A percentile compares a stretch with the other conserved stretches of the same genome.
phyloP scores from a whole-genome alignment of 768 basidiomycete genomes.

The Boletus eberwhitei region DNA sequence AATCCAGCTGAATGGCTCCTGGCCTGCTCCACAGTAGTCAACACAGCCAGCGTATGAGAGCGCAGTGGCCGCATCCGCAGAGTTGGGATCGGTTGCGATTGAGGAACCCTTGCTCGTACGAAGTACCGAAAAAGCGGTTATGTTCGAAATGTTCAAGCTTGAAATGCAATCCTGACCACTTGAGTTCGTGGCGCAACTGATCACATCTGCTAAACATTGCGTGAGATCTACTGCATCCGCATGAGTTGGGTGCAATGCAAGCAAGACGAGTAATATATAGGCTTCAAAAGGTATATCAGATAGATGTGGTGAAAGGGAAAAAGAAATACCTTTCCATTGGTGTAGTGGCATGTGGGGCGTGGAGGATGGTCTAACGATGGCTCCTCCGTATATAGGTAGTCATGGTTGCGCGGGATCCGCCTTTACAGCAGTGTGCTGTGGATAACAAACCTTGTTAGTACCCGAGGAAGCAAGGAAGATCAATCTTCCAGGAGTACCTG shows the following conservation, averaged over 20 bases:
- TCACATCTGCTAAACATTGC: slow-evolving; percentile 12
- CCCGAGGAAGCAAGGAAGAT: neutral
- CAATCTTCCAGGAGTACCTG: no score
- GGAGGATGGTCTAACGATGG: neutral
- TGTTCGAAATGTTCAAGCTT: neutral
- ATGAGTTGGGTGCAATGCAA: neutral
- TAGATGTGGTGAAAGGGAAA: neutral
- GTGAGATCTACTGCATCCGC: slow-evolving; percentile 5
- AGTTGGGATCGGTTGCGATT: neutral
- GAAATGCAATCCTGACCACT: slow-evolving; percentile 1
- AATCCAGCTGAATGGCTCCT: slow-evolving; percentile 18
- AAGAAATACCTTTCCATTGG: slow-evolving; percentile 2
- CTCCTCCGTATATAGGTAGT: neutral
- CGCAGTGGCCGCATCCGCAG: slow-evolving; percentile 1
- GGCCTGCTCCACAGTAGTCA: slow-evolving; percentile 6
- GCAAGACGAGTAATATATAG: neutral
- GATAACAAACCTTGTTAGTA: neutral
- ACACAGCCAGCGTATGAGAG: slow-evolving; percentile 10
- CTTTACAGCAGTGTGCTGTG: neutral
- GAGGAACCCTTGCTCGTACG: slow-evolving; percentile 6
- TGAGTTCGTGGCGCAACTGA: neutral
- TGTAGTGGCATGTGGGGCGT: slow-evolving; percentile 2
- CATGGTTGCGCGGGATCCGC: no score
- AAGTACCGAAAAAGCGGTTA: slow-evolving; percentile 13
- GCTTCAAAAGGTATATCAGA: slow-evolving; percentile 5